Percentiles rank a stretch among this genome's conserved stretches.
Evolutionary conservation across 495 filamentous ascomycete genomes (phyloP).

Genomic region (Penicillium soppii): DNA sequence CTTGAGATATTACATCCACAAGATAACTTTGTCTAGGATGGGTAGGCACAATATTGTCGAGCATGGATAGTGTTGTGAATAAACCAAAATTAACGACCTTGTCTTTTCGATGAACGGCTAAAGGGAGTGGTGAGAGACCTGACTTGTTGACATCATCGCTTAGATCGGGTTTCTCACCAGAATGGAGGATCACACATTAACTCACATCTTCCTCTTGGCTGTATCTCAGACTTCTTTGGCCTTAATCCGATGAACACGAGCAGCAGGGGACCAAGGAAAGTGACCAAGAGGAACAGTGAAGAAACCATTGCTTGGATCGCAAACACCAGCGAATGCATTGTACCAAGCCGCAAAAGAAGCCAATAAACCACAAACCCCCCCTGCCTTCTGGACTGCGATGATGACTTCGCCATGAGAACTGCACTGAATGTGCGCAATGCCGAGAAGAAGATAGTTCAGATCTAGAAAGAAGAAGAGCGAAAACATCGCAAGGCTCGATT

Average conservation of each 20-base stretch:
- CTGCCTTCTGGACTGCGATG: conserved; percentile 57
- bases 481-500: conserved; percentile 88
- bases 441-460: conserved; percentile 68
- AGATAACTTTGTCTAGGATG: no score
- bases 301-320: conserved; percentile 72
- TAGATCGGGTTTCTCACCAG: no score
- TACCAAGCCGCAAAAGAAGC: conserved; percentile 88
- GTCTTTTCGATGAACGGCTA: no score
- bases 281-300: conserved; percentile 81
- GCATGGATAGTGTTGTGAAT: no score
- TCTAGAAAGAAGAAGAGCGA: conserved; percentile 82
- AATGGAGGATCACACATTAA: no score
- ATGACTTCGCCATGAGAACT: conserved; percentile 37
- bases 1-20: no score
- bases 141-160: no score
- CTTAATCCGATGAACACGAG: conserved; percentile 11
- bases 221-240: conserved; percentile 12
- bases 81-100: no score
- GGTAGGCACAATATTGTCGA: no score
- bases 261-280: conserved; percentile 70
- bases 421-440: conserved; percentile 59
- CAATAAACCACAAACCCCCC: conserved; percentile 74
- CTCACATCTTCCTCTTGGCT: not conserved
- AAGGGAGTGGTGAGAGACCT: no score
- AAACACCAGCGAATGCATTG: conserved; percentile 83